Base-by-base conservation (phyloP, 2,329 filamentous ascomycete species). In the Fusarium camptoceras region DNA sequence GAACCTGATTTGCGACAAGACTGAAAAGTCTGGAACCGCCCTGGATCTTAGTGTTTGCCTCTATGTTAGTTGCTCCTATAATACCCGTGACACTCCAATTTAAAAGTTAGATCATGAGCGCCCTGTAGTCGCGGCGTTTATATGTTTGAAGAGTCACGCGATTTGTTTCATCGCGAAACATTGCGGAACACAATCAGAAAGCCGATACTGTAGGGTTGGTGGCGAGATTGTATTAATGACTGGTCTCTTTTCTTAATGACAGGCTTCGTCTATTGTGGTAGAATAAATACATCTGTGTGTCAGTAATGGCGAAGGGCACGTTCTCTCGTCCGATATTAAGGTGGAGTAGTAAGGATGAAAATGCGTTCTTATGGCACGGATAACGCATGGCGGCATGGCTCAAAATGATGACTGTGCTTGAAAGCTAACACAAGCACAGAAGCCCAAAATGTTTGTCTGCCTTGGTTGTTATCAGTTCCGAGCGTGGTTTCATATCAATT, bases 91-190 rank as follows among this genome's bases (percentile, higher is more conserved):
- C 22, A 30, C 28, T 65, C 27, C 41, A 50, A 50, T 59, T 27
- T 30, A 18, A 59, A 56, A 65, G 47, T 11, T 25, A n/a, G 16
- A 30, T 24, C 54, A 47, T 15, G 12, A 37, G 18, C 22, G 22
- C 25, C 39, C 39, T 51, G 46, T 43, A 50, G 20, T 28, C 18
- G 20, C 7, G 24, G 16, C 28, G 28, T 60, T 53, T 48, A 41
- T 50, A 49, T 22, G 49, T 37, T 46, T 39, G 42, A 44, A 53
- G 25, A 31, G 55, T 43, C 39, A 50, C 54, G 24, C 42, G 41
- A 51, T 31, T 44, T 25, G 61, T 61, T 66, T 66, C 46, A 66
- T 43, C 25, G 25, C 50, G n/a, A 59, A 55, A 49, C 66, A 43
- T 49, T 22, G 42, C 37, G 31, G 22, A 49, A 46, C 24, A 24